Percentiles rank a stretch among this genome's conserved stretches.
Evolutionary conservation across 2,329 filamentous ascomycete genomes (phyloP).

Genomic region (Didymella exigua): DNA sequence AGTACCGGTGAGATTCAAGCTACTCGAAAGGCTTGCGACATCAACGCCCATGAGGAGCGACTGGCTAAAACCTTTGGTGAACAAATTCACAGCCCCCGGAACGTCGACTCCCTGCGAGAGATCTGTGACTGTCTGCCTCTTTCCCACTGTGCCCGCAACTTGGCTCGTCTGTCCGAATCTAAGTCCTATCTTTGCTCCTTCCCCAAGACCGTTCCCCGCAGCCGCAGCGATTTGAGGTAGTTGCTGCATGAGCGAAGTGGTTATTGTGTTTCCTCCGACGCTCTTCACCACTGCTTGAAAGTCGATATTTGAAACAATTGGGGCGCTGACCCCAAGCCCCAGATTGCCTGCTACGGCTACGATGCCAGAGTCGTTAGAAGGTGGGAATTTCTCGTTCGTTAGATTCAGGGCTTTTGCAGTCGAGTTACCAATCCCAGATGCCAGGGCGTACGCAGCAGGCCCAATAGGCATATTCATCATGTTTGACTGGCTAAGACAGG

Average conservation of each 20-base stretch:
- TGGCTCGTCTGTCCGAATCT: constrained; percentile 18
- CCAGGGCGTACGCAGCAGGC: constrained; percentile 31
- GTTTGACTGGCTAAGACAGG: constrained; percentile 11
- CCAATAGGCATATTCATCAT: constrained; percentile 18
- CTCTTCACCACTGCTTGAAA: constrained; percentile 25
- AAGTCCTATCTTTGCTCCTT: constrained; percentile 33
- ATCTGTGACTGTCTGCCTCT: constrained; percentile 19
- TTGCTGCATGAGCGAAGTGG: constrained; percentile 20
- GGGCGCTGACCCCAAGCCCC: constrained; percentile 32
- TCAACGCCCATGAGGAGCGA: constrained; percentile 31
- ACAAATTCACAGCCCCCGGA: constrained; percentile 24
- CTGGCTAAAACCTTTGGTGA: constrained; percentile 35
- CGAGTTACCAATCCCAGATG: constrained; percentile 37
- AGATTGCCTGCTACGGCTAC: constrained; percentile 34
- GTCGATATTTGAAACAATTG: constrained; percentile 32
- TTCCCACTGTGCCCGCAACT: neutral
- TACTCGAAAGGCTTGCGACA: constrained; percentile 18
- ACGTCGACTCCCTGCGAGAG: constrained; percentile 20
- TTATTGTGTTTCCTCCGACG: constrained; percentile 8
- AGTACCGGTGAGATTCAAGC: neutral
- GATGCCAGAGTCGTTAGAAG: constrained; percentile 24
- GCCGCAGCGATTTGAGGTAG: constrained; percentile 35
- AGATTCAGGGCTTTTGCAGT: constrained; percentile 33
- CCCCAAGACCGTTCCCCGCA: constrained; percentile 36
- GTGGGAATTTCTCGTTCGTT: constrained; percentile 25